Base-by-base conservation (phyloP, 495 filamentous ascomycete genomes). In the Lasiosphaeriaceae sp. region DNA sequence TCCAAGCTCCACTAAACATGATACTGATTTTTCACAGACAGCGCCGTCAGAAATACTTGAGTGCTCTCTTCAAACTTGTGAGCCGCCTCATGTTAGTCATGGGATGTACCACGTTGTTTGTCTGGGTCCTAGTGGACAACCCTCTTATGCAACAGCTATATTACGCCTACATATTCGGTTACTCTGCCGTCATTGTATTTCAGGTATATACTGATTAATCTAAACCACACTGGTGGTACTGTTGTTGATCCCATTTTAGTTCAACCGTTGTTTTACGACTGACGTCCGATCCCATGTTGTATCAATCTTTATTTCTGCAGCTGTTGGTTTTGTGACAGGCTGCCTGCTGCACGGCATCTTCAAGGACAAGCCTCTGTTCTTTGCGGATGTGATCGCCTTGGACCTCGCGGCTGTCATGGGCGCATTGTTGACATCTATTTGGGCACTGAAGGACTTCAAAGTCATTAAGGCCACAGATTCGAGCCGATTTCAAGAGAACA, bases 181-280 rank as follows among this genome's bases (percentile, higher is more conserved):
- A 70, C 34, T 55, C 63, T 4, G 59, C 56, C 7, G 61, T 70
- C 23, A 59, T 70, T 19, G 1, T 70, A 17, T 66, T 68, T 45
- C 66, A 70, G 59, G 59, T 60, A 17, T 41, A 14, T 16, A 4
- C 4, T 12, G 14, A 7, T 14, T n/a, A 16, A 9, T 9, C n/a
- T 1, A 11, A 16, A 9, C 11, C 50, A 29, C 16, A 1, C 47
- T n/a, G n/a, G n/a, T n/a, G n/a, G n/a, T n/a, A n/a, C n/a, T n/a
- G n/a, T n/a, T n/a, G n/a, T n/a, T n/a, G n/a, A n/a, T n/a, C n/a
- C n/a, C n/a, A n/a, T n/a, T n/a, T n/a, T 5, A 59, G 64, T 66
- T 70, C 58, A 70, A 70, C 35, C 63, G 67, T 4, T 67, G 65
- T 47, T 70, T 70, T 29, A 70, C 67, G 6, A 64, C 56, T 8